Evolutionary conservation across 441 rosid genomes (phyloP).

Genomic region (Euphorbia celastroides): DNA sequence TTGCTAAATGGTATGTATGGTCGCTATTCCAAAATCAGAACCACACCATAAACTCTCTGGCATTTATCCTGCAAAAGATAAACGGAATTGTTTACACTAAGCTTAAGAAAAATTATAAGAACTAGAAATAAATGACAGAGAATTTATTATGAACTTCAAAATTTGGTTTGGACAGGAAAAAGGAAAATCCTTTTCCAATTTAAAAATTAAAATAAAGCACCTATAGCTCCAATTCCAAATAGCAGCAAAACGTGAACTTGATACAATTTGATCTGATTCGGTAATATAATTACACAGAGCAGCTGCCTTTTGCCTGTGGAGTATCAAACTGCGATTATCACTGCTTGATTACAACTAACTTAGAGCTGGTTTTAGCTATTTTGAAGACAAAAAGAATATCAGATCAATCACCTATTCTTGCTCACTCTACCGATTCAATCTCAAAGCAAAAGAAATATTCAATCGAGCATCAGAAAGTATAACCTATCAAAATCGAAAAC

Average conservation of each 20-base stretch:
- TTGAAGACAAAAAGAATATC: too few relatives aligned
- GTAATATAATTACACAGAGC: too few relatives aligned
- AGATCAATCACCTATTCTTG: too few relatives aligned
- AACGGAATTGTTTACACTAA: background rate
- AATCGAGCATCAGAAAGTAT: background rate
- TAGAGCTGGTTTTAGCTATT: too few relatives aligned
- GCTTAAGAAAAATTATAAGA: background rate
- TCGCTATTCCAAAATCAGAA: slow-evolving; percentile 4
- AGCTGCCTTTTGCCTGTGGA: too few relatives aligned
- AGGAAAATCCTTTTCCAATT: background rate
- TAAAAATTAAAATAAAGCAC: background rate
- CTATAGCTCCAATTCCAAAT: background rate
- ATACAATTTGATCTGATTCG: too few relatives aligned
- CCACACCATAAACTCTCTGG: background rate
- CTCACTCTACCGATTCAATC: too few relatives aligned
- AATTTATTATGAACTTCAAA: background rate
- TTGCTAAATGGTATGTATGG: background rate
- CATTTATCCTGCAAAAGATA: slow-evolving; percentile 15
- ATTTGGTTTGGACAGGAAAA: background rate
- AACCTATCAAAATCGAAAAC: background rate
- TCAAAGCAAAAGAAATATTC: too few relatives aligned
- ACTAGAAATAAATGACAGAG: too few relatives aligned
- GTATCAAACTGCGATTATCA: too few relatives aligned
- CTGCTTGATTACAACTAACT: too few relatives aligned
- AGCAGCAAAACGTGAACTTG: too few relatives aligned